phyloP scores from a whole-genome alignment of 2,329 filamentous ascomycete genomes.

The Ascomycota sp. region DNA sequence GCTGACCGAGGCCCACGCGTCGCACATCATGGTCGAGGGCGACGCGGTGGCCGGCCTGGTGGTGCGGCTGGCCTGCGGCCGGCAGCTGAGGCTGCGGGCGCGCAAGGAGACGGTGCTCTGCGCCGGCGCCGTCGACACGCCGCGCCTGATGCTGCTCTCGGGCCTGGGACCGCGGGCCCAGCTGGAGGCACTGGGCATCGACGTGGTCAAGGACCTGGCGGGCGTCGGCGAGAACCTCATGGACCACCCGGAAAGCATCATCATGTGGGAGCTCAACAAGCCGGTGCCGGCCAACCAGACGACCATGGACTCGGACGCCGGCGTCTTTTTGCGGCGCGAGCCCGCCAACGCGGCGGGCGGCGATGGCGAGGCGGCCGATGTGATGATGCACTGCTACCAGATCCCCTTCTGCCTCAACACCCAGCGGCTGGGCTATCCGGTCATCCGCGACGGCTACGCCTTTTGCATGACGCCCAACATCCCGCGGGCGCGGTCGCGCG shows the following conservation, averaged over 20 bases:
- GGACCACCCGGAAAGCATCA: conserved; percentile 39
- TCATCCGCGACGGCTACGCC: conserved; percentile 47
- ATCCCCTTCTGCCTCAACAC: conserved; percentile 86
- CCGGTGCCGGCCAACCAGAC: conserved; percentile 60
- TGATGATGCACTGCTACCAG: conserved; percentile 97
- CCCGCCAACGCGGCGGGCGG: conserved; percentile 40
- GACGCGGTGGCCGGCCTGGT: conserved; percentile 55
- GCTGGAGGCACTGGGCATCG: conserved; percentile 30
- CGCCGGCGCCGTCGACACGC: conserved; percentile 66
- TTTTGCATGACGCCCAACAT: conserved; percentile 94
- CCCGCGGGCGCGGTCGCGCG: conserved; percentile 59
- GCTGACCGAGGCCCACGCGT: conserved; percentile 75
- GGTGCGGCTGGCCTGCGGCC: conserved; percentile 36
- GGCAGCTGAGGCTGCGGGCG: conserved; percentile 34
- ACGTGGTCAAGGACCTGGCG: conserved; percentile 33
- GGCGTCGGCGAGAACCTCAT: conserved; percentile 41
- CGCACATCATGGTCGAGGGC: conserved; percentile 52
- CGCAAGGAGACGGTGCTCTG: conserved; percentile 61
- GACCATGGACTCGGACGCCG: conserved; percentile 79
- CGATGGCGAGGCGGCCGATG: conserved; percentile 59
- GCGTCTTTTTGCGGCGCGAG: conserved; percentile 71
- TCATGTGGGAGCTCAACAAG: conserved; percentile 59
- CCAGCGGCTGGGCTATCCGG: conserved; percentile 49
- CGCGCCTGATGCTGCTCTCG: conserved; percentile 40
- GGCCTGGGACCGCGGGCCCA: conserved; percentile 34